phyloP scores from a whole-genome alignment of 768 basidiomycete genomes.

The Tricholoma bakamatsutake region DNA sequence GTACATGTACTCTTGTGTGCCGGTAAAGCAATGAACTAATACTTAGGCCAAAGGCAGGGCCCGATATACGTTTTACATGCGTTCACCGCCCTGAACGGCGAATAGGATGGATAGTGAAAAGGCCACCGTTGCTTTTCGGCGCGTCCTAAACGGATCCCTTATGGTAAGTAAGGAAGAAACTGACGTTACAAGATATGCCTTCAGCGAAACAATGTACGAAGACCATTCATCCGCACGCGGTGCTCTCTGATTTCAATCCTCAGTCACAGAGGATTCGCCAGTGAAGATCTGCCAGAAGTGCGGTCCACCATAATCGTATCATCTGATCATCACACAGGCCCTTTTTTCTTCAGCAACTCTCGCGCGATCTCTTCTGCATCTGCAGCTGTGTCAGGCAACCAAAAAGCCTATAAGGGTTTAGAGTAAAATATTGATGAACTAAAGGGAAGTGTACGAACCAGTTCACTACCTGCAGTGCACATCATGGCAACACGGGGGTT shows the following conservation, averaged over 20 bases:
- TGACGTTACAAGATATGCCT: not conserved
- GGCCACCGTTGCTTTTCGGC: too few relatives aligned
- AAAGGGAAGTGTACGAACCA: conserved; percentile 46
- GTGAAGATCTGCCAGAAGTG: not conserved
- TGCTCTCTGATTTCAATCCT: not conserved
- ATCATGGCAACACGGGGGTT: conserved; percentile 91
- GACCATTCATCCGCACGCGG: not conserved
- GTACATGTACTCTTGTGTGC: too few relatives aligned
- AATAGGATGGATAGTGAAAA: too few relatives aligned
- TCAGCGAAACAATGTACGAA: not conserved
- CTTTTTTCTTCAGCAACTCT: conserved; percentile 57
- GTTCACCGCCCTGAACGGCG: too few relatives aligned
- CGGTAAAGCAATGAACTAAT: too few relatives aligned
- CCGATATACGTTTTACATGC: too few relatives aligned
- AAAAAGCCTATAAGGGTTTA: conserved; percentile 32
- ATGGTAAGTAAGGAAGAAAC: not conserved
- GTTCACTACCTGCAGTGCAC: conserved; percentile 73
- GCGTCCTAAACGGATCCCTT: not conserved
- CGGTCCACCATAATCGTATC: not conserved
- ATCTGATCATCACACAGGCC: conserved; percentile 1
- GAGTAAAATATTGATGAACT: not conserved
- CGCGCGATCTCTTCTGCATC: conserved; percentile 69
- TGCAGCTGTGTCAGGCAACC: conserved; percentile 49
- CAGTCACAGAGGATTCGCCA: not conserved
- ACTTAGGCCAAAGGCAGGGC: too few relatives aligned